A percentile compares a stretch with the other conserved stretches of the same genome.
phyloP scores from a whole-genome alignment of 2,329 filamentous ascomycete species.

The Ceratocystis huliohia region DNA sequence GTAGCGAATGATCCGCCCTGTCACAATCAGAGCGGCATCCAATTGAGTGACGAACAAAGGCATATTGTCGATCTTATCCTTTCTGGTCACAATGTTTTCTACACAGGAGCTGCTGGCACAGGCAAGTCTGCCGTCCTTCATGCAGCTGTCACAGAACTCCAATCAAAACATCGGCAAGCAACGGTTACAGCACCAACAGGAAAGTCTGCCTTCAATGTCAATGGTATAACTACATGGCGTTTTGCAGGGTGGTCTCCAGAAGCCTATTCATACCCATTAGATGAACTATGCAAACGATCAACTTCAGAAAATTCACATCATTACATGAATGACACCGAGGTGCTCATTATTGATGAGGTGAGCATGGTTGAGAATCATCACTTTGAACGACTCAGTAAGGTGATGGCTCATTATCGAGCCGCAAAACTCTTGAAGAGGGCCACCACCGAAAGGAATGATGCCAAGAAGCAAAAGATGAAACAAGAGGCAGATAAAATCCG shows the following conservation, averaged over 20 bases:
- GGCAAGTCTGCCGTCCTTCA: neutral
- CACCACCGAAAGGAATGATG: neutral
- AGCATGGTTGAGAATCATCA: slow-evolving; percentile 1
- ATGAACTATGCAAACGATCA: neutral
- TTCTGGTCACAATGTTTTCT: neutral
- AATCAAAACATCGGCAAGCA: neutral
- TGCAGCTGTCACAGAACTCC: neutral
- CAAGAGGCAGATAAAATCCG: neutral
- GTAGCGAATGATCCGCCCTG: too few relatives aligned
- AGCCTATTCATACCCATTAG: neutral
- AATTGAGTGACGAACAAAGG: neutral
- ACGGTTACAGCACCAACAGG: neutral
- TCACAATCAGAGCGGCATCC: neutral
- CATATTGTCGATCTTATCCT: neutral
- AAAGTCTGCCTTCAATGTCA: neutral
- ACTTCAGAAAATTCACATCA: neutral
- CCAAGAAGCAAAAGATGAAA: neutral
- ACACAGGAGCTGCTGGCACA: neutral
- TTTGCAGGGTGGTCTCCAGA: neutral
- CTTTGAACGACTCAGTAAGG: neutral
- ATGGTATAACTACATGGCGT: neutral
- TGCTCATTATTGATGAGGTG: neutral
- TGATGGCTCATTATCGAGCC: neutral
- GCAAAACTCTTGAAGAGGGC: neutral
- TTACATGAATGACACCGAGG: neutral